phyloP scores from a whole-genome alignment of 2,329 filamentous ascomycete genomes.

The Venturia aucupariae region DNA sequence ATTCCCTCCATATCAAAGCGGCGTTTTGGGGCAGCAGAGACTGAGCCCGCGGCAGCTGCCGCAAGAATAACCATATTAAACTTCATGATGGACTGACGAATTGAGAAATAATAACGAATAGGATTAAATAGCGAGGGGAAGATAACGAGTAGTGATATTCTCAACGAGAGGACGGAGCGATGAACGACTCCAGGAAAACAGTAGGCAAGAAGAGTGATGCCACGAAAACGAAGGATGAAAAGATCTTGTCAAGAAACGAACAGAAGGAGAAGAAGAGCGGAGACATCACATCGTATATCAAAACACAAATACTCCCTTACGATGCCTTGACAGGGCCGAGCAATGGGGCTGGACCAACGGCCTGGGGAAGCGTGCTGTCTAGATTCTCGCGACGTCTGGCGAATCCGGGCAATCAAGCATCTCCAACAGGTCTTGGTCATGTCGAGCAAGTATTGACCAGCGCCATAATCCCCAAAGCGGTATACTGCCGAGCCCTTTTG shows the following conservation, averaged over 20 bases:
- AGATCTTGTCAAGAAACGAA: background rate
- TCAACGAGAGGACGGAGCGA: constrained; percentile 6
- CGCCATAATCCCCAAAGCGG: background rate
- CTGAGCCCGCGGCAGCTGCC: constrained; percentile 3
- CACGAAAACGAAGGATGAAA: background rate
- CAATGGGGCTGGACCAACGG: background rate
- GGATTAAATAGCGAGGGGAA: background rate
- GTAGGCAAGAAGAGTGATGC: background rate
- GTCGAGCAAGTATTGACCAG: background rate
- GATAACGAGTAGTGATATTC: background rate
- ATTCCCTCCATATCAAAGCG: constrained; percentile 2
- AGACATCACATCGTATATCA: background rate
- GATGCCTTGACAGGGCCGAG: background rate
- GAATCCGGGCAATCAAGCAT: background rate
- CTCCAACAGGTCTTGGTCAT: background rate
- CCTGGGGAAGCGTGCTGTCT: background rate
- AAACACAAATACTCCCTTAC: background rate
- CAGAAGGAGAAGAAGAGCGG: background rate
- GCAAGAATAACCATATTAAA: constrained; percentile 1
- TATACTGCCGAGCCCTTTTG: background rate
- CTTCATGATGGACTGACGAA: background rate
- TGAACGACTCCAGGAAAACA: constrained; percentile 4
- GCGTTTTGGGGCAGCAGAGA: constrained; percentile 7
- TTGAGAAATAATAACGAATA: background rate
- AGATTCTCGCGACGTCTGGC: background rate